Evolutionary conservation across 2,329 filamentous ascomycete genomes (phyloP).

Genomic region (Chrysoporthe austroafricana): DNA sequence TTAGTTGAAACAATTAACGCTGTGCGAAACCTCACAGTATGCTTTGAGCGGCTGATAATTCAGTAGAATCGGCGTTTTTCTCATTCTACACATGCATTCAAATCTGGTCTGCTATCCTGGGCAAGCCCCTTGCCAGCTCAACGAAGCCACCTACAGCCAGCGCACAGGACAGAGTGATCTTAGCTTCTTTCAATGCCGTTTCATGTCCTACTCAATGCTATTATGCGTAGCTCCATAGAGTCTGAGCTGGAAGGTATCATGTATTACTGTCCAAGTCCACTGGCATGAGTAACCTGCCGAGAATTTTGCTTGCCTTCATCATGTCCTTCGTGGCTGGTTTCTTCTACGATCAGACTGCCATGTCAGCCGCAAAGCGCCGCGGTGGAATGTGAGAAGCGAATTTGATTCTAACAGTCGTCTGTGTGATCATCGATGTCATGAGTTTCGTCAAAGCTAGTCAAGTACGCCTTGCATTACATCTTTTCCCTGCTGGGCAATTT

Average conservation of each 20-base stretch:
- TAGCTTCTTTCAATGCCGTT: constrained; percentile 37
- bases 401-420: constrained; percentile 2
- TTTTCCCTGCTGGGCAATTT: constrained; percentile 2
- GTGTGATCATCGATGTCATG: constrained; percentile 5
- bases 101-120: constrained; percentile 27
- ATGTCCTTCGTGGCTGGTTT: constrained; percentile 13
- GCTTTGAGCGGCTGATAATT: too few relatives aligned
- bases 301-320: constrained; percentile 7
- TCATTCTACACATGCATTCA: neutral
- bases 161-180: constrained; percentile 37
- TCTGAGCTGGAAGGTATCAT: neutral
- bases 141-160: constrained; percentile 33
- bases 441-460: constrained; percentile 3
- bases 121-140: constrained; percentile 35
- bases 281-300: constrained; percentile 10
- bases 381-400: constrained; percentile 7
- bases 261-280: constrained; percentile 9
- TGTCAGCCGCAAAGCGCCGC: constrained; percentile 23
- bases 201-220: constrained; percentile 30
- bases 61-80: too few relatives aligned
- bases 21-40: too few relatives aligned
- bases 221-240: neutral
- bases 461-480: constrained; percentile 10
- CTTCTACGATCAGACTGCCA: constrained; percentile 8
- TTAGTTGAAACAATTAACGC: too few relatives aligned